Base-by-base conservation (phyloP, 768 basidiomycete genomes). In the Tulasnella sp. region DNA sequence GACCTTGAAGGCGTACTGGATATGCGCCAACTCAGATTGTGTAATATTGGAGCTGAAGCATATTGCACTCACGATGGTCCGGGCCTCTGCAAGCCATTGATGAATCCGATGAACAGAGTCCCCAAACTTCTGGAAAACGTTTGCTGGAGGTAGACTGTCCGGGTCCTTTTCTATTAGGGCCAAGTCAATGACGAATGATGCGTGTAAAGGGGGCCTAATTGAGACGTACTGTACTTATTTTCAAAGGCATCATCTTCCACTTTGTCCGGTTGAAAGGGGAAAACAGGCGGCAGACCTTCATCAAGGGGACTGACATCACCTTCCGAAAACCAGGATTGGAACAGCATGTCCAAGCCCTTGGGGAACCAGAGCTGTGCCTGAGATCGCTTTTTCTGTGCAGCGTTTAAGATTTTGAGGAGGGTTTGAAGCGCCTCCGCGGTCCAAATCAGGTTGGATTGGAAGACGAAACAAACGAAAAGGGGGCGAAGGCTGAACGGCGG, bases 1-100 rank as follows among this genome's bases (percentile, higher is more conserved):
- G 80, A 89, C 88, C 83, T 89, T 88, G 82, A 90, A 86, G 0
- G 88, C 87, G 80, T 90, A 92, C 84, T 88, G 74, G n/a, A 75
- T 3, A 58, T 27, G 3, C 68, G 12, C 16, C 24, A 80, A 71
- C 27, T 58, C 48, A 3, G 3, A 16, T 36, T 24, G 71, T 19
- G 16, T 62, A 31, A n/a, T 52, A 39, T n/a, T 31, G 8, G 34
- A 40, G 24, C 12, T 21, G 73, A 76, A 75, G 34, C 31, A 16
- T 16, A 80, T 40, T 68, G 16, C 9, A 34, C 83, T 5, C 78
- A 88, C 88, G 76, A 86, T 52, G 24, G 85, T 89, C 78, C 88
- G 85, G 0, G 88, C 83, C 0, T 88, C 87, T 40, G 83, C 84
- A 0, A 85, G 82, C 87, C 89, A 89, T 27, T 84, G 82, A 81